Evolutionary conservation across 2,329 filamentous ascomycete species (phyloP).

Genomic region (Ophiosphaerella korrae): DNA sequence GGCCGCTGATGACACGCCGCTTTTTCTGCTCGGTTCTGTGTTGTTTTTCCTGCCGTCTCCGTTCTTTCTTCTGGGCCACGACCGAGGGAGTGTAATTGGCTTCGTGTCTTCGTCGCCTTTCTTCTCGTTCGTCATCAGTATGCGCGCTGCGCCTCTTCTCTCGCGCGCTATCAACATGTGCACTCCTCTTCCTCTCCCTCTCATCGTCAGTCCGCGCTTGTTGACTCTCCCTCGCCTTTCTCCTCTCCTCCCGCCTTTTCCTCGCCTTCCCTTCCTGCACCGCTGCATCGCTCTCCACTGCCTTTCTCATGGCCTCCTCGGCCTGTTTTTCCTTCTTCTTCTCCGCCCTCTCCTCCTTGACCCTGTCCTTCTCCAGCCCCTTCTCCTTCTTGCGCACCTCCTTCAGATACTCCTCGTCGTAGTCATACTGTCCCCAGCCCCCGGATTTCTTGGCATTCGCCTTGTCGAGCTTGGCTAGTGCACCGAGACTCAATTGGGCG

Average conservation of each 20-base stretch:
- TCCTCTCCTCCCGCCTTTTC: slow-evolving; percentile 35
- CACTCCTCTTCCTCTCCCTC: slow-evolving; percentile 18
- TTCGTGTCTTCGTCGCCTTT: slow-evolving; percentile 34
- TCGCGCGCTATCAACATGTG: slow-evolving; percentile 35
- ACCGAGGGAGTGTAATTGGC: slow-evolving; percentile 47
- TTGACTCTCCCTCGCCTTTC: slow-evolving; percentile 38
- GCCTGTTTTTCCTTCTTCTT: slow-evolving; percentile 50
- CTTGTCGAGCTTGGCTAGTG: slow-evolving; percentile 69
- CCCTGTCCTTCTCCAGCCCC: slow-evolving; percentile 40
- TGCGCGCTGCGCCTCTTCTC: slow-evolving; percentile 31
- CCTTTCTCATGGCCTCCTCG: slow-evolving; percentile 34
- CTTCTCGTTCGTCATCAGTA: slow-evolving; percentile 37
- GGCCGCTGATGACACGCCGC: slow-evolving; percentile 53
- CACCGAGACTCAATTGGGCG: slow-evolving; percentile 57
- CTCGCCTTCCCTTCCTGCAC: slow-evolving; percentile 28
- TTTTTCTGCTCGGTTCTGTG: slow-evolving; percentile 39
- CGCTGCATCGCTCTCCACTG: slow-evolving; percentile 26
- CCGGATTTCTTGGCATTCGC: slow-evolving; percentile 61
- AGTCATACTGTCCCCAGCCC: slow-evolving; percentile 49
- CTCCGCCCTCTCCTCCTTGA: slow-evolving; percentile 35
- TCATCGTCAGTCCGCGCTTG: slow-evolving; percentile 24
- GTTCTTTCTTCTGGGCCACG: slow-evolving; percentile 44
- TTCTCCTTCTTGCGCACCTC: slow-evolving; percentile 46
- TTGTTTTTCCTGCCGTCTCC: slow-evolving; percentile 48
- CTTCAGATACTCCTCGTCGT: slow-evolving; percentile 46